Evolutionary conservation across 2,329 filamentous ascomycete species (phyloP).

Genomic region (Myriangium duriaei): DNA sequence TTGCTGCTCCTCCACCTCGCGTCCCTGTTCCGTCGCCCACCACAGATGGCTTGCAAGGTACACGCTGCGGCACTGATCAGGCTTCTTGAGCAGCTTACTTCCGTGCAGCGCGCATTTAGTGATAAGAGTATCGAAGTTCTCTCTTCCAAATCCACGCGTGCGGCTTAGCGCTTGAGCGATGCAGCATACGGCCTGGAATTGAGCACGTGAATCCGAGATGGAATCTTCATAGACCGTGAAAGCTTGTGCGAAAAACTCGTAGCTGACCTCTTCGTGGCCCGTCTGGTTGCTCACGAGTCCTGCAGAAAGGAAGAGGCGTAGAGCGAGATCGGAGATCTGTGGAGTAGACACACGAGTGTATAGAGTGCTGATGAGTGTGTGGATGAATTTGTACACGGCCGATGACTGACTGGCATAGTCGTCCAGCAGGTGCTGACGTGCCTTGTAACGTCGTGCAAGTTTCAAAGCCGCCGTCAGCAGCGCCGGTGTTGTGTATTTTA

Average conservation of each 20-base stretch:
- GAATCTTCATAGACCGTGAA: conserved; percentile 98
- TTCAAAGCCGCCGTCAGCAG: conserved; percentile 83
- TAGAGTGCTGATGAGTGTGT: conserved; percentile 71
- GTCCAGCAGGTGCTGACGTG: conserved; percentile 73
- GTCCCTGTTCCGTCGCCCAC: conserved; percentile 85
- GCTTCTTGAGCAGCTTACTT: conserved; percentile 93
- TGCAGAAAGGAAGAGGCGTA: conserved; percentile 81
- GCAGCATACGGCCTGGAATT: conserved; percentile 95
- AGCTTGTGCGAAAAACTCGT: conserved; percentile 96
- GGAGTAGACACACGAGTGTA: conserved; percentile 65
- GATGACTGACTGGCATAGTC: conserved; percentile 64
- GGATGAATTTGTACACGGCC: conserved; percentile 88
- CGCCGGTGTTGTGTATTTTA: conserved; percentile 88
- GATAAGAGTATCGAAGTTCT: conserved; percentile 97
- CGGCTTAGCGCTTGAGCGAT: conserved; percentile 82
- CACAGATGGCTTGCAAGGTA: conserved; percentile 94
- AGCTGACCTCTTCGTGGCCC: conserved; percentile 88
- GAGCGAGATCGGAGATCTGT: conserved; percentile 72
- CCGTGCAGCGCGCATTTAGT: conserved; percentile 95
- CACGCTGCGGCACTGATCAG: conserved; percentile 92
- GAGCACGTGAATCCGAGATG: conserved; percentile 86
- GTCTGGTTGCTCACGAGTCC: conserved; percentile 87
- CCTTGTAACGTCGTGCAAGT: conserved; percentile 76
- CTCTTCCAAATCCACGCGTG: conserved; percentile 80
- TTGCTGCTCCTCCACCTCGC: conserved; percentile 53